Percentiles rank a stretch among this genome's conserved stretches.
phyloP scores from a whole-genome alignment of 2,329 filamentous ascomycete species.

The Xenoacremonium recifei region DNA sequence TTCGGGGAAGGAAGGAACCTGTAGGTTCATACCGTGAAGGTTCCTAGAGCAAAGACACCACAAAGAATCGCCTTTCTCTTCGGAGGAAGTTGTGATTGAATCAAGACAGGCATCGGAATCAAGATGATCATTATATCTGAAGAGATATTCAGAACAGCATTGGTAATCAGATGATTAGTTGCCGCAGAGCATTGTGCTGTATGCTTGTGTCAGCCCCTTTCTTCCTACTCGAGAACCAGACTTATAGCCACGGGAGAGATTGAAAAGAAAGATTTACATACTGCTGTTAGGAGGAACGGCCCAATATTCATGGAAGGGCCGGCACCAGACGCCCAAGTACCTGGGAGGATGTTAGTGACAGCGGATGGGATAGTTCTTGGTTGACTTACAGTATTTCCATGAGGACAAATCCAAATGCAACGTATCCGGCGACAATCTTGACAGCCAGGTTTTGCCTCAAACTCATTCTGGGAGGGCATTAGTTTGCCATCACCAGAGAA shows the following conservation, averaged over 20 bases:
- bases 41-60: constrained; percentile 43
- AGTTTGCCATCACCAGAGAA: constrained; percentile 4
- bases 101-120: constrained; percentile 54
- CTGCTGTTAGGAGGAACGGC: constrained; percentile 50
- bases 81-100: constrained; percentile 46
- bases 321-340: constrained; percentile 53
- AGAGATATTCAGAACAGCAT: constrained; percentile 58
- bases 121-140: constrained; percentile 59
- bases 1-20: neutral
- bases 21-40: constrained; percentile 43
- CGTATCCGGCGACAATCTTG: constrained; percentile 48
- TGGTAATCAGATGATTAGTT: constrained; percentile 56
- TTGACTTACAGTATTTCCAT: constrained; percentile 53
- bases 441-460: constrained; percentile 47
- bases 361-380: no score
- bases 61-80: constrained; percentile 54
- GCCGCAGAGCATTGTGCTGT: constrained; percentile 56
- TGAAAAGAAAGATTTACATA: constrained; percentile 26
- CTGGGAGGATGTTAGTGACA: no score
- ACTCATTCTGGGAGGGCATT: constrained; percentile 36
- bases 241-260: neutral
- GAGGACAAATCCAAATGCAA: constrained; percentile 43
- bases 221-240: neutral
- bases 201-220: constrained; percentile 9
- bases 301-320: constrained; percentile 57